These are phyloP conservation scores for Chaetomiaceae sp. DNA, from an alignment of 2,329 filamentous ascomycete species.

Conservation along the genomic window DNA sequence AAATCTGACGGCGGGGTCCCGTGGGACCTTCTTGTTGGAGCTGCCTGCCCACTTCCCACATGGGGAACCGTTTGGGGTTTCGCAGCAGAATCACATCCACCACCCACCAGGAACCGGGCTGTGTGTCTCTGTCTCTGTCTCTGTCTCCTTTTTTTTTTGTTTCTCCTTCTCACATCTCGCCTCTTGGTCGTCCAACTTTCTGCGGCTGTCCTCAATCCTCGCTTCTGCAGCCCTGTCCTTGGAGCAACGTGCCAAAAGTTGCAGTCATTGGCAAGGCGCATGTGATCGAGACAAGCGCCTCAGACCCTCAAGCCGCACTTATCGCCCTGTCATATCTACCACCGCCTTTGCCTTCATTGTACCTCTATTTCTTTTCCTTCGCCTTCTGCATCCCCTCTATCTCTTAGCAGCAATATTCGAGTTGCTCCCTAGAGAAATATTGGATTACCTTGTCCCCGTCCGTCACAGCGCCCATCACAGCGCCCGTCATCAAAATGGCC, in stretches of 20 bases:
- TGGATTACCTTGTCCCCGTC: too few species aligned
- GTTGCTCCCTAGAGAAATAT: neutral
- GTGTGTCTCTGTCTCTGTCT: neutral
- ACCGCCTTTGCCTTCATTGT: too few species aligned
- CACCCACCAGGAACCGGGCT: neutral
- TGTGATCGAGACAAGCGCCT: constrained; percentile 7
- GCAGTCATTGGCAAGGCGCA: too few species aligned
- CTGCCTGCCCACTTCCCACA: neutral
- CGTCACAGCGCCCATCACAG: too few species aligned
- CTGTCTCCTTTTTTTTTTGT: neutral
- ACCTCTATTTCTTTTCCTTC: neutral
- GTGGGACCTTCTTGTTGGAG: neutral
- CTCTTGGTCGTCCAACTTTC: too few species aligned
- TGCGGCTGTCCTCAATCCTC: too few species aligned
- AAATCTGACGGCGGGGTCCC: neutral
- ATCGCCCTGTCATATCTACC: neutral
- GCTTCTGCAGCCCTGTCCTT: too few species aligned
- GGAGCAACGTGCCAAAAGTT: too few species aligned
- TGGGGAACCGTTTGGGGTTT: neutral
- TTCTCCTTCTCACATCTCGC: too few species aligned
- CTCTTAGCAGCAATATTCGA: neutral
- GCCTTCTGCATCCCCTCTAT: neutral
- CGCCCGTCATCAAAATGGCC: constrained; percentile 5
- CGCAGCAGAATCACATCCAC: neutral
- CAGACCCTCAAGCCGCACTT: neutral